These are phyloP conservation scores for Rhododendron kiyosumense DNA, from an alignment of 148 eudicot species.

Conservation along the genomic window DNA sequence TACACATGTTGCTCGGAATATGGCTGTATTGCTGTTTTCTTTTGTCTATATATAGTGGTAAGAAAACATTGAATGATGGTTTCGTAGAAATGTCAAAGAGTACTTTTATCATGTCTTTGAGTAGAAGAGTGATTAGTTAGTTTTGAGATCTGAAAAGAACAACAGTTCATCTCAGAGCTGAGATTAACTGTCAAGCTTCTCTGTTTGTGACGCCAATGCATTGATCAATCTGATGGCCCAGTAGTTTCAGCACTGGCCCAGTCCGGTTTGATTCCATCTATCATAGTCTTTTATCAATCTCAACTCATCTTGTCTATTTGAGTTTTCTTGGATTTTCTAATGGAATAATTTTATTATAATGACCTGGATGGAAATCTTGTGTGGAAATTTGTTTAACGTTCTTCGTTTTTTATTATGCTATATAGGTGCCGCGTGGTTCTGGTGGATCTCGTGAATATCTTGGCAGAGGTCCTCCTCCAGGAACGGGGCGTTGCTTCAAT, in stretches of 20 bases:
- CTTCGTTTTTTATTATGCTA: not conserved
- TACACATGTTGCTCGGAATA: not conserved
- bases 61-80: not conserved
- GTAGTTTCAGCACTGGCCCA: not conserved
- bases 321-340: not conserved
- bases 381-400: not conserved
- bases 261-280: not conserved
- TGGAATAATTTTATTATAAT: not conserved
- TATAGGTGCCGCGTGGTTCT: constrained; percentile 57
- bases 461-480: constrained; percentile 86
- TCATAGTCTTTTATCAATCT: not conserved
- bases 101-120: not conserved
- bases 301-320: not conserved
- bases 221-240: not conserved
- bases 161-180: not conserved
- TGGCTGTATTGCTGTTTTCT: not conserved
- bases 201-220: not conserved
- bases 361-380: not conserved
- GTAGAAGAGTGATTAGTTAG: not conserved
- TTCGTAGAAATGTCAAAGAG: no score
- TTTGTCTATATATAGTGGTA: not conserved
- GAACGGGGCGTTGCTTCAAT: constrained; percentile 88
- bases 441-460: constrained; percentile 60
- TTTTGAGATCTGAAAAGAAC: not conserved
- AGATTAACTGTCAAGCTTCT: not conserved